phyloP scores from a whole-genome alignment of 352 stramenopile species.

The Thraustotheca clavata region DNA sequence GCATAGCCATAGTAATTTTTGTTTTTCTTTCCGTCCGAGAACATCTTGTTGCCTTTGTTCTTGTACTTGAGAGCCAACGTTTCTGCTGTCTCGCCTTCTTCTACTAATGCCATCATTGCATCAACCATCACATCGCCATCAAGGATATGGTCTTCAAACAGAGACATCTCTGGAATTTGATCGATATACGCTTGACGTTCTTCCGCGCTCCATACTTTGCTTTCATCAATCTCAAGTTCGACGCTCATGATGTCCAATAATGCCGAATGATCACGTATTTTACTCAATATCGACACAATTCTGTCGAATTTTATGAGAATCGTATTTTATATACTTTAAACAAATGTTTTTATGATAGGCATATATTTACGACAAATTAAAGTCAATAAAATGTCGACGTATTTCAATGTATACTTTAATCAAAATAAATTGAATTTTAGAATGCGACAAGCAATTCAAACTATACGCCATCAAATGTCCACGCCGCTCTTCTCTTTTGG shows the following conservation, averaged over 20 bases:
- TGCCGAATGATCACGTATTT: neutral
- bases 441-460: too few relatives aligned
- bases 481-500: constrained; percentile 47
- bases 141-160: constrained; percentile 84
- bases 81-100: constrained; percentile 81
- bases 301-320: neutral
- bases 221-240: constrained; percentile 82
- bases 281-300: neutral
- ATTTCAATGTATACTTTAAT: neutral
- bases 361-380: neutral
- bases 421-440: neutral
- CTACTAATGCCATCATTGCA: constrained; percentile 78
- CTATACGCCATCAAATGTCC: neutral
- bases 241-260: constrained; percentile 37
- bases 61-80: constrained; percentile 82
- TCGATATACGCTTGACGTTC: constrained; percentile 82
- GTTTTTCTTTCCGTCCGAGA: constrained; percentile 56
- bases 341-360: neutral
- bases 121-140: constrained; percentile 80
- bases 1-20: constrained; percentile 63
- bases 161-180: constrained; percentile 72
- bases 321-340: neutral
- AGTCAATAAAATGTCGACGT: neutral
- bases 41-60: constrained; percentile 84
- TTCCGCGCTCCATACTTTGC: constrained; percentile 71